Base-by-base conservation (phyloP, 2,329 filamentous ascomycete species). In the Xylaria sp. region DNA sequence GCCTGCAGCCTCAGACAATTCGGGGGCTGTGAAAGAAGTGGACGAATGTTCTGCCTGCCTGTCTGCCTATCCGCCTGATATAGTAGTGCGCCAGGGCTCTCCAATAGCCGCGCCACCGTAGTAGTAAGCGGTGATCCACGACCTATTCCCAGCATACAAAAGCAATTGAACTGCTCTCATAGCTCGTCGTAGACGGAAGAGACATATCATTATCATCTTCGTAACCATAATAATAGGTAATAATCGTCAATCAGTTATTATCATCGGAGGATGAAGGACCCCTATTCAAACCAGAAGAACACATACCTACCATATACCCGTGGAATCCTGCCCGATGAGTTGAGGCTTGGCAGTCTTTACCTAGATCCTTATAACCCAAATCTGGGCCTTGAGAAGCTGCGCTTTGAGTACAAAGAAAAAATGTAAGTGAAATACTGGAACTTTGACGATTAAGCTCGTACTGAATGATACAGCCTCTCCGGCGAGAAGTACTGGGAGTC, bases 301-400 rank as follows among this genome's bases (percentile, higher is more conserved):
- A 70, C 67, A 25, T 67, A 67, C 41, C 39, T 67, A 10, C 67
- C 67, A 9, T 70, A 70, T 44, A 59, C 37, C 41, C 68, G 68
- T 9, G 64, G 68, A n/a, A 70, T 70, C 34, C 55, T 18, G 13
- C 65, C 68, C 23, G 56, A 70, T 13, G 68, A 70, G 46, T 37
- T 70, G 34, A 67, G 68, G 25, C 65, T 70, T 15, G 68, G 65
- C 20, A 70, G 68, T 51, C 65, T 70, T 31, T 67, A 70, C 41
- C 34, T 70, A 0, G 68, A 70, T 31, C 55, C 41, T 31, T 18
- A 63, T 34, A 70, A 70, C 23, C 65, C 60, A 54, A 70, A 70
- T n/a, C 18, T 70, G 3, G 68, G 68, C 10, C 64, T 70, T 13
- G 68, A 70, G 56, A 70, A 70, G 56, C 25, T 31, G 31, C 68